Conservation (phyloP, 768 basidiomycete genomes). For the Collybia sp. region DNA sequence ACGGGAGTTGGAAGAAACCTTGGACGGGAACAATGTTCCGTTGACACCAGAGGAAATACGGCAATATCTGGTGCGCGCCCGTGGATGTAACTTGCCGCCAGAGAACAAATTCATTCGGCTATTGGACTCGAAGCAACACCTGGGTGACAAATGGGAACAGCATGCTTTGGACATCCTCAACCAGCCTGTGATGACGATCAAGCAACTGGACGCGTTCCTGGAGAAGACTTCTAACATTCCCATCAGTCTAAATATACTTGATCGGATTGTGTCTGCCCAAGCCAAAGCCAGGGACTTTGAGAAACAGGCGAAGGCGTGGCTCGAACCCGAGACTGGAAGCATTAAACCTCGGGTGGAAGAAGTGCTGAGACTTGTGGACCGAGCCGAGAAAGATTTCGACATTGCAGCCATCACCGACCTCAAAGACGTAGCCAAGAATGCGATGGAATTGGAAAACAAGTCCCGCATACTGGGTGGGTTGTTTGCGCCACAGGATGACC, state of each 20-base stretch:
- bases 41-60: slow-evolving; percentile 78
- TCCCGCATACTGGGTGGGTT: too few relatives aligned
- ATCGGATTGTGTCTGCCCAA: slow-evolving; percentile 58
- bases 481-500: slow-evolving; percentile 44
- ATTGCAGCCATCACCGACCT: slow-evolving; percentile 64
- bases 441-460: slow-evolving; percentile 70
- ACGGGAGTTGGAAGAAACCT: slow-evolving; percentile 67
- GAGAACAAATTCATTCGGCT: slow-evolving; percentile 64
- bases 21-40: slow-evolving; percentile 54
- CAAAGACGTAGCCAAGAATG: slow-evolving; percentile 68
- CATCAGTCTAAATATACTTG: slow-evolving; percentile 61
- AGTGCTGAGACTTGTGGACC: slow-evolving; percentile 60
- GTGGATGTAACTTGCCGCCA: slow-evolving; percentile 55
- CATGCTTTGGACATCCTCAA: slow-evolving; percentile 61
- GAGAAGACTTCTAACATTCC: slow-evolving; percentile 63
- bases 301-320: slow-evolving; percentile 70
- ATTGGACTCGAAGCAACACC: slow-evolving; percentile 57
- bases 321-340: slow-evolving; percentile 50
- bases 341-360: slow-evolving; percentile 63
- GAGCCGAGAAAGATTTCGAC: slow-evolving; percentile 74
- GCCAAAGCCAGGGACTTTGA: slow-evolving; percentile 76
- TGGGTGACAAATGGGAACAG: slow-evolving; percentile 77
- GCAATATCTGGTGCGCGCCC: slow-evolving; percentile 65
- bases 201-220: slow-evolving; percentile 71
- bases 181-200: slow-evolving; percentile 68